Evolutionary conservation across 1,284 basidiomycete species (phyloP), one percentile per base, ranked within the genome.

Genomic region (Neotropicomus parvogracilis): DNA sequence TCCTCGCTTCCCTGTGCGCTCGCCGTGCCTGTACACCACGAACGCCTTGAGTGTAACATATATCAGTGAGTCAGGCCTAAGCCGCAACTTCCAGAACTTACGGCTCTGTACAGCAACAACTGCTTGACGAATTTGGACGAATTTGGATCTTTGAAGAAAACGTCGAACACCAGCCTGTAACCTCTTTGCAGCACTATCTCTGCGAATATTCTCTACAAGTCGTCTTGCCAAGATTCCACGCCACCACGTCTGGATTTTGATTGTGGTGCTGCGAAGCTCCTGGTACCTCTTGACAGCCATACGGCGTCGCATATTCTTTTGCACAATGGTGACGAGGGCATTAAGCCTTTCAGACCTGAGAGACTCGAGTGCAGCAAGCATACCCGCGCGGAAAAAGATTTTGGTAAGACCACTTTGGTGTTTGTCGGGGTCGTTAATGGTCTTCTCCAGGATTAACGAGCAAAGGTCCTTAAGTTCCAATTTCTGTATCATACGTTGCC

Each of bases 341-440:
- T 97, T 95, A 48, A 99, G 79, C 52, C 89, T 80, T 53, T 90
- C 85, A 7, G 91, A 86, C 24, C 97, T 87, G 44, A 94, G 75
- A 28, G 92, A 85, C 70, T 99, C 97, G 45, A 99, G 80, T 13
- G 91, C 87, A n/a, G 97, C 95, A 35, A 99, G 85, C 91, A 99
- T 97, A 56, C 97, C 97, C 11, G 97, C 94, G 46, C 97, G 85
- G 82, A 99, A 99, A 75, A 99, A 99, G 62, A 99, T 97, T 74
- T 99, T 99, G 29, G 92, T 97, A 20, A 95, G 78, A 58, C 97
- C 97, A 60, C 88, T 84, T 72, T 99, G 97, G 69, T 97, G 97
- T 75, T 97, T 97, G 75, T 97, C 92, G 20, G 87, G 79, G 57
- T 99, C 95, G 35, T 85, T 86, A 63, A 97, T 89, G 0, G 91